A percentile compares a stretch with the other conserved stretches of the same genome.
phyloP scores from a whole-genome alignment of 2,329 filamentous ascomycete species.

The Capronia epimyces region DNA sequence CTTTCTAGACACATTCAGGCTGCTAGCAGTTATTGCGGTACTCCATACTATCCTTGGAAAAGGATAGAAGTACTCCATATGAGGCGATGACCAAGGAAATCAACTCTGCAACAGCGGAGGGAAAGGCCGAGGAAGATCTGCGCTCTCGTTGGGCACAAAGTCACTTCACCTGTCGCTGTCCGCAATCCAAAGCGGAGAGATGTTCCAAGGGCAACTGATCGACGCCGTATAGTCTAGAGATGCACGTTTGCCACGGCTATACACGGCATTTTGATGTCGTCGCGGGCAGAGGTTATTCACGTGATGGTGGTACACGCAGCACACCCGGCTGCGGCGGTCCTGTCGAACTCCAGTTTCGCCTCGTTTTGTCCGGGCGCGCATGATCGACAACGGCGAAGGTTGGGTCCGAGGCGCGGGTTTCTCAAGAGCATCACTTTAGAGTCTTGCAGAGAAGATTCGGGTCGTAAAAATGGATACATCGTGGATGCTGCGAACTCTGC shows the following conservation, averaged over 20 bases:
- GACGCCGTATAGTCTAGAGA: background rate
- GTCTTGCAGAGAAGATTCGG: background rate
- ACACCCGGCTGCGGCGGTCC: slow-evolving; percentile 1
- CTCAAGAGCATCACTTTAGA: background rate
- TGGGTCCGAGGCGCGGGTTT: background rate
- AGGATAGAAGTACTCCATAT: background rate
- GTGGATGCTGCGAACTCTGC: slow-evolving; percentile 1
- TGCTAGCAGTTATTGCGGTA: background rate
- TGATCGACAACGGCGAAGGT: slow-evolving; percentile 5
- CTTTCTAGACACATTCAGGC: background rate
- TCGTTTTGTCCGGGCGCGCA: background rate
- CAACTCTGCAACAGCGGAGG: background rate
- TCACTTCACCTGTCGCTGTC: slow-evolving; percentile 5
- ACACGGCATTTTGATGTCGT: background rate
- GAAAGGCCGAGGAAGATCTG: slow-evolving; percentile 12
- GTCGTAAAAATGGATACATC: background rate
- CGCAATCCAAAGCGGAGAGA: slow-evolving; percentile 1
- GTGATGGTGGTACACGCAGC: background rate
- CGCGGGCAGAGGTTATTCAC: background rate
- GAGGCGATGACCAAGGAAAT: background rate
- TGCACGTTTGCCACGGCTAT: slow-evolving; percentile 1
- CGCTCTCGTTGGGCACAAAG: slow-evolving; percentile 22
- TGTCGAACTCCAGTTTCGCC: slow-evolving; percentile 5
- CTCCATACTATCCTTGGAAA: background rate
- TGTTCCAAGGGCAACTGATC: background rate